These are phyloP conservation scores for Gossypium gossypioides DNA, from an alignment of 441 rosid genomes.

Conservation along the genomic window DNA sequence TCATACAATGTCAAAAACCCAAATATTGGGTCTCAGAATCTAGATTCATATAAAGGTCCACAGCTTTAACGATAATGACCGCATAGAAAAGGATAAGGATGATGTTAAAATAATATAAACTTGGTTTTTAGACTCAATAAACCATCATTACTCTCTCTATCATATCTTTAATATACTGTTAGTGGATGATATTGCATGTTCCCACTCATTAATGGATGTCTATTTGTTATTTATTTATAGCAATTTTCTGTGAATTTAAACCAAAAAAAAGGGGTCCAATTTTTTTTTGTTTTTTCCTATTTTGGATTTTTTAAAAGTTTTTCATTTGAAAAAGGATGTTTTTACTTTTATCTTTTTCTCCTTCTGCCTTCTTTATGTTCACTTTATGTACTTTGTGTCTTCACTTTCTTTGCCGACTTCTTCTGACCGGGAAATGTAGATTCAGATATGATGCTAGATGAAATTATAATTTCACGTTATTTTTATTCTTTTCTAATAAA, in stretches of 20 bases:
- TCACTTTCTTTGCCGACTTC: not conserved
- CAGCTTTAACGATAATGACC: not conserved
- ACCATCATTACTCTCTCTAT: not conserved
- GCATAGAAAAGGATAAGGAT: not conserved
- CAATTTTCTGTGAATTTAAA: not conserved
- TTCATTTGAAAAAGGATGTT: not conserved
- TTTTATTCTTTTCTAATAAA: too few relatives aligned
- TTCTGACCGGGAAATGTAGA: too few relatives aligned
- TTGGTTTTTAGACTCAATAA: not conserved
- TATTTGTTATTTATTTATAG: not conserved
- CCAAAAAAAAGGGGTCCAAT: not conserved
- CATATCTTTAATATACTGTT: not conserved
- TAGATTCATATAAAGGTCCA: not conserved
- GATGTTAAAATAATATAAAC: not conserved
- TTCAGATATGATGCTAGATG: too few relatives aligned
- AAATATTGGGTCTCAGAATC: not conserved
- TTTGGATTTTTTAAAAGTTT: not conserved
- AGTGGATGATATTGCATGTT: not conserved
- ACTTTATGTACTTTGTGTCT: not conserved
- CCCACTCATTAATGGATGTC: constrained; percentile 10
- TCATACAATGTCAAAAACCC: too few relatives aligned
- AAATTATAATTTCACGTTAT: too few relatives aligned
- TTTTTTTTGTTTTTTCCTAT: not conserved
- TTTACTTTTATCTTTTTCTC: not conserved
- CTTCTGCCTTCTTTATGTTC: not conserved